These are phyloP conservation scores for Umbelopsis isabellina DNA, from an alignment of 192 early-diverging fungal genomes.

Conservation along the genomic window DNA sequence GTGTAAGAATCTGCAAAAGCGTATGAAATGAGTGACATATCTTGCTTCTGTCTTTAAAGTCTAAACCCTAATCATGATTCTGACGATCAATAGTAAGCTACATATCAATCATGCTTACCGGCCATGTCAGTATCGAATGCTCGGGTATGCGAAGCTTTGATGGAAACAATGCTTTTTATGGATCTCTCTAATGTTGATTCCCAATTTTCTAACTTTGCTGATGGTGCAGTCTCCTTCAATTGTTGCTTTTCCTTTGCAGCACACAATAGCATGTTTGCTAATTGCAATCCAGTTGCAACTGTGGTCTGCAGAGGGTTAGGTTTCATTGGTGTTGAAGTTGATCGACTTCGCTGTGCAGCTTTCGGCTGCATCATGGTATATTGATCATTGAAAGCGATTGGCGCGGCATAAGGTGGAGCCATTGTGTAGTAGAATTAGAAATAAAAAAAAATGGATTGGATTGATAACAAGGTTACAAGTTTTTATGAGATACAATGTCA, in stretches of 20 bases:
- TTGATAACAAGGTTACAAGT: background rate
- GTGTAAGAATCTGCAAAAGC: constrained; percentile 34
- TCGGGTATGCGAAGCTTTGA: constrained; percentile 71
- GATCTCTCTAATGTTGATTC: constrained; percentile 68
- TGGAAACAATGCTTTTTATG: constrained; percentile 75
- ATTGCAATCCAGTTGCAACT: constrained; percentile 19
- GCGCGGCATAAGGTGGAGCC: constrained; percentile 2
- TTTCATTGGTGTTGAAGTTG: constrained; percentile 1
- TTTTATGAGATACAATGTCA: background rate
- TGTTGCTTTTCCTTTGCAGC: constrained; percentile 11
- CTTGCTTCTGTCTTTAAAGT: constrained; percentile 7
- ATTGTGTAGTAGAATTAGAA: background rate
- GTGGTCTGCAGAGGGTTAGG: constrained; percentile 5
- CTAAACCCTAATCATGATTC: no score
- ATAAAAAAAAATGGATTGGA: background rate
- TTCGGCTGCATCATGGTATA: background rate
- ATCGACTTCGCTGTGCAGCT: background rate
- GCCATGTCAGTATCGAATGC: constrained; percentile 76
- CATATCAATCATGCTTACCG: constrained; percentile 37
- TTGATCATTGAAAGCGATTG: constrained; percentile 11
- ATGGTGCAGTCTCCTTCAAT: background rate
- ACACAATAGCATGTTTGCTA: background rate
- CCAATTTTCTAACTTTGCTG: constrained; percentile 44
- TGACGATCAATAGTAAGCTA: background rate
- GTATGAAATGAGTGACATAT: background rate